Base-by-base conservation (phyloP, 768 basidiomycete genomes). In the Amyloporia xantha region DNA sequence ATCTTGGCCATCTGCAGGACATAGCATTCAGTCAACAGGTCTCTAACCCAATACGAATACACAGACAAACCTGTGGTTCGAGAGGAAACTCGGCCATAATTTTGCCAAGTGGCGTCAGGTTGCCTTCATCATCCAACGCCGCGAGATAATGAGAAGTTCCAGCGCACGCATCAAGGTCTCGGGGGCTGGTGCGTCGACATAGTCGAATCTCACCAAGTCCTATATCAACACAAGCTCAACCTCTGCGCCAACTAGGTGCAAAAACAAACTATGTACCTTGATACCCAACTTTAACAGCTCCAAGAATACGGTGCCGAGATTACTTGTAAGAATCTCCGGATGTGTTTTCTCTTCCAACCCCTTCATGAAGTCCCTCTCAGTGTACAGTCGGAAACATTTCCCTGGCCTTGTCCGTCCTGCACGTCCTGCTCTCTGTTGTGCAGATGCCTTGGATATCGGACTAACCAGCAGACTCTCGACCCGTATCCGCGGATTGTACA, bases 71-170 rank as follows among this genome's bases (percentile, higher is more conserved):
- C 74, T 94, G 94, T 35, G 95, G 96, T 65, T 98, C 96, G n/a
- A 99, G 76, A 11, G 95, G 96, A 73, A 98, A 98, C 58, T 97
- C 92, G 0, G 96, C 95, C 95, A 98, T 97, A 52, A 91, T 85
- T 30, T 69, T 72, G 3, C 96, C 96, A 7, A 98, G 70, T 0
- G 82, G 67, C 1, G 96, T 98, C 50, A 99, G 66, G 44, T 91
- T 82, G 10, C 96, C 94, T 2, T 96, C 92, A 57, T 97, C 93
- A 60, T 98, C 92, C 52, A 99, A 71, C 1, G 94, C 95, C 5
- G 86, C 81, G 38, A 98, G 76, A 65, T 84, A 95, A 62, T 95
- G 41, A 99, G 75, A 28, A 97, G 68, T 64, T 98, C 96, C 46
- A 99, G 70, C 9, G 95, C 95, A 49, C 94, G 84, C 93, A 98